Conservation (phyloP, 140 eudicot genomes). For the Bidens hawaiensis region DNA sequence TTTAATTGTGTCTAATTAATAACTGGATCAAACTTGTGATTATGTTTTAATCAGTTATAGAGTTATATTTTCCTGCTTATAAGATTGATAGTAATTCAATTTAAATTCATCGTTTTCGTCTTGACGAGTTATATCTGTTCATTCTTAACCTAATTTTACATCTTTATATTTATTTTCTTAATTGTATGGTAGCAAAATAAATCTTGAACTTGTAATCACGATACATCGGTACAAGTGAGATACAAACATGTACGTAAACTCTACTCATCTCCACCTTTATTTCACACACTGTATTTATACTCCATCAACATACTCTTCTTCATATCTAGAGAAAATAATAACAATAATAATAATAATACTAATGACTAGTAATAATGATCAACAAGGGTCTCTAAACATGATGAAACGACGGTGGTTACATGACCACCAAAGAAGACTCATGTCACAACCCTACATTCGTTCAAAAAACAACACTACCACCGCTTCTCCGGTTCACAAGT, state of each 20-base stretch:
- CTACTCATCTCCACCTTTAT: conserved; percentile 41
- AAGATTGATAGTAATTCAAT: too few relatives aligned
- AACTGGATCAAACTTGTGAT: too few relatives aligned
- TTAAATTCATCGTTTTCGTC: too few relatives aligned
- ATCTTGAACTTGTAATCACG: too few relatives aligned
- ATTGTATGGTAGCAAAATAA: too few relatives aligned
- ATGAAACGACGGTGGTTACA: conserved; percentile 56
- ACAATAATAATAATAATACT: conserved; percentile 10
- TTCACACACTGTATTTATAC: conserved; percentile 7
- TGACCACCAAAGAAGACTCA: conserved; percentile 35
- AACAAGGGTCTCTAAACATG: conserved; percentile 34
- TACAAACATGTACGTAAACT: conserved; percentile 49
- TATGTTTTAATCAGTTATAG: too few relatives aligned
- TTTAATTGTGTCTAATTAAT: too few relatives aligned
- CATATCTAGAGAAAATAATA: not conserved
- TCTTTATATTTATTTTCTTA: too few relatives aligned
- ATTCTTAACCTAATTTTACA: too few relatives aligned
- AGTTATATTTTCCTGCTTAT: too few relatives aligned
- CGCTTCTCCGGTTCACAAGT: conserved; percentile 9
- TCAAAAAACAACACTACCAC: conserved; percentile 7
- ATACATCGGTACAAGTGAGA: conserved; percentile 36
- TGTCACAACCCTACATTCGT: conserved; percentile 26
- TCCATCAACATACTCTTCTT: conserved; percentile 10
- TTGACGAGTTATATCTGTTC: too few relatives aligned
- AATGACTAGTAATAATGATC: conserved; percentile 12